Conservation (phyloP, 2,329 filamentous ascomycete species). For the Fusarium globosum region DNA sequence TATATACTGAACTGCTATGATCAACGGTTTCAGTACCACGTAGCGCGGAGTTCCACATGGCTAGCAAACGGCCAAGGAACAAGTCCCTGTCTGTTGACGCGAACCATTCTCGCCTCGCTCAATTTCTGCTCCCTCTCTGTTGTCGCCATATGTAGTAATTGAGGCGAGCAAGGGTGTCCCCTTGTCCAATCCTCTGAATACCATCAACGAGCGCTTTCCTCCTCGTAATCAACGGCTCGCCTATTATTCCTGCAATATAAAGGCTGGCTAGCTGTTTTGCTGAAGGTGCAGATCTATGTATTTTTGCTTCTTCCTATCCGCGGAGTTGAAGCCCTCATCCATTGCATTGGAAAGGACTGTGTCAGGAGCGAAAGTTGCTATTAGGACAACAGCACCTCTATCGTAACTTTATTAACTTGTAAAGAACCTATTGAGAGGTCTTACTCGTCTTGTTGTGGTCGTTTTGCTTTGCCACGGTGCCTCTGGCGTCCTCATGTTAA, state of each 20-base stretch:
- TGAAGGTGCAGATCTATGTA: slow-evolving; percentile 37
- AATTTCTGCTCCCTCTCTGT: slow-evolving; percentile 1
- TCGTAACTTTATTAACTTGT: background rate
- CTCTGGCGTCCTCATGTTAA: background rate
- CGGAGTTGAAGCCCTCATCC: background rate
- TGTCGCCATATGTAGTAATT: slow-evolving; percentile 10
- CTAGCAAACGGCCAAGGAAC: background rate
- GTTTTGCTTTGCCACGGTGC: background rate
- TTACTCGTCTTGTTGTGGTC: background rate
- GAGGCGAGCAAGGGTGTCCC: slow-evolving; percentile 20
- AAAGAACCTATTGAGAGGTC: slow-evolving; percentile 2
- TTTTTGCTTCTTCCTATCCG: slow-evolving; percentile 7
- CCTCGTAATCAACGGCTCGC: slow-evolving; percentile 34
- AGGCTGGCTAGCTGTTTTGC: slow-evolving; percentile 29
- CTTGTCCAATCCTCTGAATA: slow-evolving; percentile 26
- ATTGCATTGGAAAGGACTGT: background rate
- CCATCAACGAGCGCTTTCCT: slow-evolving; percentile 21
- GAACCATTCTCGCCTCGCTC: background rate
- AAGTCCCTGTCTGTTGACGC: background rate
- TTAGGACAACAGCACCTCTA: background rate
- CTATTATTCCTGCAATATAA: slow-evolving; percentile 23
- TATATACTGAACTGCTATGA: background rate
- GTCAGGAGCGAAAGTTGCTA: background rate
- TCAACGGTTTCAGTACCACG: slow-evolving; percentile 20
- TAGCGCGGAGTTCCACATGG: slow-evolving; percentile 29